Evolutionary conservation across 352 stramenopile species (phyloP).

Genomic region (Phytopythium montanum): DNA sequence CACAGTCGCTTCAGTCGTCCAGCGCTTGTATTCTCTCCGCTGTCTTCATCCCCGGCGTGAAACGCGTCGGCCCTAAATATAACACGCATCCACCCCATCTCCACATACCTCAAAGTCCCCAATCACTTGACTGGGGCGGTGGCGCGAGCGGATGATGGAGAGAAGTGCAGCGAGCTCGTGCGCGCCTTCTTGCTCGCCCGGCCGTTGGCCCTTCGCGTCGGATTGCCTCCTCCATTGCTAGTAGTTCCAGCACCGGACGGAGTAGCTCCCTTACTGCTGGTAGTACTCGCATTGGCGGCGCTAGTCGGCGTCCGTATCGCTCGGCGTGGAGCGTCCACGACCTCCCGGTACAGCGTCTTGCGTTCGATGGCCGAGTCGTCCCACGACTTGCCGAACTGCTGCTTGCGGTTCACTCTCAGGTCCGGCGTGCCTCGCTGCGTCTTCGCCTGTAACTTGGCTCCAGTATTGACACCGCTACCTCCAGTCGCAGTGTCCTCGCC

Average conservation of each 20-base stretch:
- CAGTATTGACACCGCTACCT: constrained; percentile 11
- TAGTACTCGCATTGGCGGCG: neutral
- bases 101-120: neutral
- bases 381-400: constrained; percentile 75
- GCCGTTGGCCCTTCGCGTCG: neutral
- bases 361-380: constrained; percentile 77
- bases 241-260: neutral
- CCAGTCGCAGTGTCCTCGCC: constrained; percentile 5
- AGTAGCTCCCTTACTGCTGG: neutral
- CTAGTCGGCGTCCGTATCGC: constrained; percentile 17
- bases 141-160: constrained; percentile 1
- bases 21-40: neutral
- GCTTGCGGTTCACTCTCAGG: constrained; percentile 62
- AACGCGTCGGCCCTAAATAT: constrained; percentile 2
- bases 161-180: constrained; percentile 9
- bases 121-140: constrained; percentile 3
- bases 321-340: constrained; percentile 35
- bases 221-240: neutral
- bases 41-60: neutral
- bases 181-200: constrained; percentile 11
- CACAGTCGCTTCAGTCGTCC: neutral
- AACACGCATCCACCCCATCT: neutral
- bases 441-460: constrained; percentile 1
- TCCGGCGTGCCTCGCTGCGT: constrained; percentile 17
- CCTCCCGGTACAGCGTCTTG: constrained; percentile 69